Conservation (phyloP, 2,329 filamentous ascomycete genomes). For the Fusarium luffae region DNA sequence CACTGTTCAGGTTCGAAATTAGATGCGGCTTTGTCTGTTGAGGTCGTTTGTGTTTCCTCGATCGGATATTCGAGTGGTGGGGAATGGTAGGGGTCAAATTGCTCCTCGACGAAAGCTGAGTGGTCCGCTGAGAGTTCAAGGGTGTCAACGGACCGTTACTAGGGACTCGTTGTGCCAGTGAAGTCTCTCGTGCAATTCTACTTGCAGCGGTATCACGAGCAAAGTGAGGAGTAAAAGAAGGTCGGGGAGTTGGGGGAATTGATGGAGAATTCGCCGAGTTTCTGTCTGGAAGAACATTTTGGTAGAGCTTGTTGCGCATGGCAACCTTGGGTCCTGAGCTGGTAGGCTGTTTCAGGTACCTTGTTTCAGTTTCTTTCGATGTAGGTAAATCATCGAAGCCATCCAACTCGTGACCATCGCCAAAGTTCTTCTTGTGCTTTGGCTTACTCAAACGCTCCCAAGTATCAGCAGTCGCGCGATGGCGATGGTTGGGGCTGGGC, state of each 20-base stretch:
- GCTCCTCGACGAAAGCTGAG: conserved; percentile 62
- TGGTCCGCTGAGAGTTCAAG: conserved; percentile 65
- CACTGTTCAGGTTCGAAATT: conserved; percentile 82
- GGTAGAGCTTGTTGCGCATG: conserved; percentile 66
- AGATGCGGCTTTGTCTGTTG: conserved; percentile 84
- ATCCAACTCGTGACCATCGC: conserved; percentile 92
- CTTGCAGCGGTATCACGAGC: conserved; percentile 74
- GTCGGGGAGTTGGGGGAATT: conserved; percentile 65
- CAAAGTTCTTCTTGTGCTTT: conserved; percentile 69
- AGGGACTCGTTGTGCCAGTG: conserved; percentile 68
- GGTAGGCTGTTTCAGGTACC: conserved; percentile 82
- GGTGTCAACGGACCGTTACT: conserved; percentile 65
- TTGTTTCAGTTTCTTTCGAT: conserved; percentile 82
- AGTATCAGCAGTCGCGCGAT: conserved; percentile 58
- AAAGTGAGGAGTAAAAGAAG: conserved; percentile 69
- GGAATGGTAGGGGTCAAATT: conserved; percentile 58
- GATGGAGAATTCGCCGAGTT: conserved; percentile 64
- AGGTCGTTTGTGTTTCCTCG: conserved; percentile 68
- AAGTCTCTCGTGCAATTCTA: conserved; percentile 71
- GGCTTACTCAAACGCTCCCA: conserved; percentile 80
- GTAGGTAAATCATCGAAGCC: conserved; percentile 95
- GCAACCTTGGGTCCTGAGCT: conserved; percentile 74
- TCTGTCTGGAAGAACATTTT: conserved; percentile 66
- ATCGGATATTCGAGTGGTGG: conserved; percentile 57
- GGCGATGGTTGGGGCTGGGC: conserved; percentile 66